A percentile compares a stretch with the other conserved stretches of the same genome.
These are phyloP conservation scores for Kodamaea leandrae DNA, from an alignment of 805 yeast species.

Conservation along the genomic window DNA sequence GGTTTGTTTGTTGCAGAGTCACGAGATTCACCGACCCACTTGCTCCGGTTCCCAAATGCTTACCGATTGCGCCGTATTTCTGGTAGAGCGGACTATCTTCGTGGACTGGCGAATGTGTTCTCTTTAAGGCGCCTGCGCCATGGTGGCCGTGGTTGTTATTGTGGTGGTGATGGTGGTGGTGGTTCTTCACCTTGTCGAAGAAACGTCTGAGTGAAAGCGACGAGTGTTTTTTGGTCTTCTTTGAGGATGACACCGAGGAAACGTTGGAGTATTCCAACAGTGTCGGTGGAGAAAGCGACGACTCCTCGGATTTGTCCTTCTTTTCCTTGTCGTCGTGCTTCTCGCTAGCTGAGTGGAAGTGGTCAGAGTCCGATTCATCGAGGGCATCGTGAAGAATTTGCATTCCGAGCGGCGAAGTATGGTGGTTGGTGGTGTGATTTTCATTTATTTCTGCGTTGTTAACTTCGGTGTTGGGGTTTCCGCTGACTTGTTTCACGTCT, in stretches of 20 bases:
- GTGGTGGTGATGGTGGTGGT: conserved; percentile 12
- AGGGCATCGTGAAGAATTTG: conserved; percentile 2
- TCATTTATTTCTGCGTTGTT: too few species aligned
- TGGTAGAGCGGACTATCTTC: conserved; percentile 24
- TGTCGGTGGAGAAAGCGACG: conserved; percentile 1
- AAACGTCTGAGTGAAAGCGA: conserved; percentile 44
- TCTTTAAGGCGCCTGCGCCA: conserved; percentile 9
- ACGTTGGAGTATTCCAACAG: neutral
- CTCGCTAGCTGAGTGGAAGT: conserved; percentile 10
- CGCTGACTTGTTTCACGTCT: too few species aligned
- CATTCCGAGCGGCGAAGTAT: conserved; percentile 7
- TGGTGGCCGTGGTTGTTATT: conserved; percentile 4
- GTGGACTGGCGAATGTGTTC: conserved; percentile 6
- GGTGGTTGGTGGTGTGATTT: neutral
- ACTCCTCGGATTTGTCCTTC: neutral
- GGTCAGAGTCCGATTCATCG: conserved; percentile 6
- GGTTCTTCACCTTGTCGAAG: conserved; percentile 46
- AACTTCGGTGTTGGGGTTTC: too few species aligned
- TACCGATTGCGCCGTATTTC: conserved; percentile 70
- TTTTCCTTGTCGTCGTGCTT: conserved; percentile 3
- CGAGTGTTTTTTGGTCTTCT: conserved; percentile 12
- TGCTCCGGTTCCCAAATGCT: conserved; percentile 85
- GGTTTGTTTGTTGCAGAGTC: conserved; percentile 50
- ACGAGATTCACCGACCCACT: conserved; percentile 90
- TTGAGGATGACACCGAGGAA: conserved; percentile 1